Conservation (phyloP, 116 monocot species). For the Thalassia testudinum region DNA sequence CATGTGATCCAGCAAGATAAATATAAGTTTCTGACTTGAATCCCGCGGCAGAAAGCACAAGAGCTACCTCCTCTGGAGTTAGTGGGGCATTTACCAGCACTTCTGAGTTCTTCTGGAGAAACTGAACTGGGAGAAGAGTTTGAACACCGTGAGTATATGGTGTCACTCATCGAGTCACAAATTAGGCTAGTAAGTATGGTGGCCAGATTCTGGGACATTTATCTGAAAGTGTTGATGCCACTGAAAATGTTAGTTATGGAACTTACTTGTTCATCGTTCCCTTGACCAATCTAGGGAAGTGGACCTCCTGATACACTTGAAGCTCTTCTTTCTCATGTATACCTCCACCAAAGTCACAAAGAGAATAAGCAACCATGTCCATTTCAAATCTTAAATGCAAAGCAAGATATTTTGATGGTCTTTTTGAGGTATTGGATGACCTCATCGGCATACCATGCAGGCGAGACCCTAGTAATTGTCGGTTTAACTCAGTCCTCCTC, state of each 20-base stretch:
- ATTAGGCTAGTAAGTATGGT: too few relatives aligned
- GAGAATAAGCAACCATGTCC: conserved; percentile 90
- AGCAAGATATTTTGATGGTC: conserved; percentile 50
- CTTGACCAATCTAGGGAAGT: conserved; percentile 54
- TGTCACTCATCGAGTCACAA: too few relatives aligned
- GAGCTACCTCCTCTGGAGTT: conserved; percentile 76
- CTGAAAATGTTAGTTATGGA: too few relatives aligned
- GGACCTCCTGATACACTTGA: conserved; percentile 67
- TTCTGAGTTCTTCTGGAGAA: conserved; percentile 43
- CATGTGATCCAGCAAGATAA: conserved; percentile 76
- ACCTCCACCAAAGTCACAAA: conserved; percentile 80
- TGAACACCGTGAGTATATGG: not conserved
- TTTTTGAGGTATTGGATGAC: conserved; percentile 2
- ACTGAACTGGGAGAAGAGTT: conserved; percentile 10
- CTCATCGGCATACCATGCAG: conserved; percentile 6
- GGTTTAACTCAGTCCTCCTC: conserved; percentile 30
- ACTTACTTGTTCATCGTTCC: conserved; percentile 40
- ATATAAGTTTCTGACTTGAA: conserved; percentile 41
- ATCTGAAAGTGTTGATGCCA: too few relatives aligned
- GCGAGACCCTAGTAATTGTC: conserved; percentile 44
- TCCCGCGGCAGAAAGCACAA: conserved; percentile 66
- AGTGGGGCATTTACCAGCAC: conserved; percentile 62
- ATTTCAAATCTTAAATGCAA: conserved; percentile 85
- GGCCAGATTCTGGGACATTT: too few relatives aligned
- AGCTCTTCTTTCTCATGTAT: conserved; percentile 52